Conservation (phyloP, 2,329 filamentous ascomycete genomes). For the Fusarium sarcochroum region DNA sequence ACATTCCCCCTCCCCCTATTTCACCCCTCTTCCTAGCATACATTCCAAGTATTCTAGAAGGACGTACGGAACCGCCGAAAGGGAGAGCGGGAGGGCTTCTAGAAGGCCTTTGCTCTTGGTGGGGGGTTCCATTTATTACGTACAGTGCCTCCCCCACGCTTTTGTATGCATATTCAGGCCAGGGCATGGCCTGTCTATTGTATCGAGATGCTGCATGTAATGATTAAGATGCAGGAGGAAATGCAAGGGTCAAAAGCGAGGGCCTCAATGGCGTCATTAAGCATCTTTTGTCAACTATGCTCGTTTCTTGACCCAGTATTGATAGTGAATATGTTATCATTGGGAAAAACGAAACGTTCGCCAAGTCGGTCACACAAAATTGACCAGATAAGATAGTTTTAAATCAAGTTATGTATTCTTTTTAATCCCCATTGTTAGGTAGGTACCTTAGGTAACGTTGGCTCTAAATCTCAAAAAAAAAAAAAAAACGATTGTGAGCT, state of each 20-base stretch:
- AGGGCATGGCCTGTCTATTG: constrained; percentile 10
- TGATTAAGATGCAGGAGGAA: constrained; percentile 17
- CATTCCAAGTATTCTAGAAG: constrained; percentile 24
- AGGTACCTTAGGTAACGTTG: not conserved
- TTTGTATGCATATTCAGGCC: constrained; percentile 9
- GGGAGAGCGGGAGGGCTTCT: constrained; percentile 15
- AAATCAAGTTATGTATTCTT: constrained; percentile 21
- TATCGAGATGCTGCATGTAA: constrained; percentile 30
- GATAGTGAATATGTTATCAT: not conserved
- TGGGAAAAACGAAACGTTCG: not conserved
- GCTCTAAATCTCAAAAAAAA: constrained; percentile 30
- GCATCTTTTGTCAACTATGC: not conserved
- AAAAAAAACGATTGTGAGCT: constrained; percentile 34
- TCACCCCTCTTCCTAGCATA: not conserved
- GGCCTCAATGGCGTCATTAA: constrained; percentile 20
- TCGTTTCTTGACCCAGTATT: not conserved
- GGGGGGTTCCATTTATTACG: constrained; percentile 2
- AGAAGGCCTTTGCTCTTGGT: constrained; percentile 11
- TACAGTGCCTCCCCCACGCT: constrained; percentile 6
- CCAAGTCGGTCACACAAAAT: not conserved
- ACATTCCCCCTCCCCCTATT: not conserved
- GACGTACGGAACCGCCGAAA: constrained; percentile 25
- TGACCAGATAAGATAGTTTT: not conserved
- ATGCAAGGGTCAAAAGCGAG: constrained; percentile 11
- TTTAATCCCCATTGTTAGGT: constrained; percentile 5